Evolutionary conservation across 2,329 filamentous ascomycete species (phyloP), one percentile per base, ranked within the genome.

Genomic region (Calonectria crousiana): DNA sequence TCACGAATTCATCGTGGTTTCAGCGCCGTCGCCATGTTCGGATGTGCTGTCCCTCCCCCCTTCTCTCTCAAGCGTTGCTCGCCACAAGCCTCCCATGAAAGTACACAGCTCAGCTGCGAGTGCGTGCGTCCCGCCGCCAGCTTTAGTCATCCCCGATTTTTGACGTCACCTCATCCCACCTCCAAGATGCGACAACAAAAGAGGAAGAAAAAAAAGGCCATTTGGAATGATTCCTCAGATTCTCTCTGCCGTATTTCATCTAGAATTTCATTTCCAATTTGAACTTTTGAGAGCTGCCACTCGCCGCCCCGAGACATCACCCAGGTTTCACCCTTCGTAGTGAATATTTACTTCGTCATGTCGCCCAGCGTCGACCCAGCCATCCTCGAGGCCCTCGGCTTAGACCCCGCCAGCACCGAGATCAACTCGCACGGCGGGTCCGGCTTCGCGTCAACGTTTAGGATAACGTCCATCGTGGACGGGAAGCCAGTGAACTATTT

Each of bases 391-490:
- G 90, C 93, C 11, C 88, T 95, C 4, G 84, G 86, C 8, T 87
- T 95, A 8, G 88, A 93, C 71, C 84, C 89, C 0, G 84, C 85
- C 20, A 84, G 83, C 30, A 89, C 92, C 36, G 89, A 85, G 53
- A 89, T 95, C 16, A 85, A 88, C 1, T 86, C 90, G 4, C 90
- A 93, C 75, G 93, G 93, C 71, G 90, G 92, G 62, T 93, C 93
- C 1, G 92, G 92, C 52, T 94, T 94, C 76, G 88, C 93, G 1
- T 92, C 92, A 0, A 94, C 93, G 0, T 93, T 90, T 72, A 94
- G 92, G 81, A 80, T 90, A 67, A 85, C 85, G 18, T 83, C 85
- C 4, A 83, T 85, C 4, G 77, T 83, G 20, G 85, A 91, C 78
- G 91, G 89, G 36, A 85, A 85, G 53, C 85, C 88, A 1, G 87